These are phyloP conservation scores for Hypholoma fasciculare DNA, from an alignment of 768 basidiomycete species.

Conservation along the genomic window DNA sequence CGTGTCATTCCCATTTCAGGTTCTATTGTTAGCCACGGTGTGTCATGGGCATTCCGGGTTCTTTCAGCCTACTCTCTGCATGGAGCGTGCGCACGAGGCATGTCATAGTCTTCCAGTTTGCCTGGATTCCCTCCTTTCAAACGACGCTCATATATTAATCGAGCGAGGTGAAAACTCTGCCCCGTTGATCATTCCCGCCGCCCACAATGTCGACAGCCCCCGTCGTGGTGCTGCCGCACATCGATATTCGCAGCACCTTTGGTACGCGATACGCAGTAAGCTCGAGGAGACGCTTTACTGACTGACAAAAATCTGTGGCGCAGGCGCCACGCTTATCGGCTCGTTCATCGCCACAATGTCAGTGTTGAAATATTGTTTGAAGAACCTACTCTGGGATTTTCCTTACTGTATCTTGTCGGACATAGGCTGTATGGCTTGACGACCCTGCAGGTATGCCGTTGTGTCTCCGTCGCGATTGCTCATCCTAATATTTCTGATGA, in stretches of 20 bases:
- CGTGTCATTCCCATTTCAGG: not conserved
- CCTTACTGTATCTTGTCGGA: not conserved
- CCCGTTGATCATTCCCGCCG: not conserved
- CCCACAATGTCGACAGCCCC: not conserved
- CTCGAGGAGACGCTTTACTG: not conserved
- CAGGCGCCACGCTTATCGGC: conserved; percentile 26
- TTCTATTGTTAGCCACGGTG: not conserved
- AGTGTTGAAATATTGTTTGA: not conserved
- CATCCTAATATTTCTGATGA: not conserved
- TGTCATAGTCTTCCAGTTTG: too few species aligned
- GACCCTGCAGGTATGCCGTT: conserved; percentile 28
- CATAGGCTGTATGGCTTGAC: conserved; percentile 36
- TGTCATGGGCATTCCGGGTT: too few species aligned
- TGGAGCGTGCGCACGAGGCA: too few species aligned
- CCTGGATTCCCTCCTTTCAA: too few species aligned
- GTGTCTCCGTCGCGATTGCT: not conserved
- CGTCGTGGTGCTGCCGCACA: not conserved
- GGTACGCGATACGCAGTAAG: not conserved
- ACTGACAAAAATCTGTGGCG: not conserved
- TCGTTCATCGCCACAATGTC: conserved; percentile 33
- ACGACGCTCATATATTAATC: not conserved
- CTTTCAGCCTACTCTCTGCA: too few species aligned
- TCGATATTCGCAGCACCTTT: not conserved
- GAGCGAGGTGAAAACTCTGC: not conserved
- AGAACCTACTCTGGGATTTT: not conserved